Evolutionary conservation across 169 alveolate species (phyloP), one percentile per base, ranked within the genome.

Genomic region (Theileria orientalis): DNA sequence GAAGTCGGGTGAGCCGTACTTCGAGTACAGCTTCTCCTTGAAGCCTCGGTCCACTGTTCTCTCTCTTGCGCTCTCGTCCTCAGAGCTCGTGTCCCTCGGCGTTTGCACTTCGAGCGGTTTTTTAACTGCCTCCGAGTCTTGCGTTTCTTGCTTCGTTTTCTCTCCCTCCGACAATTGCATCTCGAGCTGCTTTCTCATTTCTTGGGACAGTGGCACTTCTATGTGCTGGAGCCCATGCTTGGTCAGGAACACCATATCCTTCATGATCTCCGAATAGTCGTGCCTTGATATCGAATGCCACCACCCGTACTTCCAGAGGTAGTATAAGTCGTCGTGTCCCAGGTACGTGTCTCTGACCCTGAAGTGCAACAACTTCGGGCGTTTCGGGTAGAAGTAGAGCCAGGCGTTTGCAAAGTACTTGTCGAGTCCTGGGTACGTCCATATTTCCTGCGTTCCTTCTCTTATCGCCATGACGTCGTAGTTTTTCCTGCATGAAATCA

Each of bases 341-440:
- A 40, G 42, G 21, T n/a, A n/a, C 16, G 46, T 25, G 7, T 56
- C 66, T 25, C 37, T 56, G 2, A 56, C 33, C 42, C 66, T 56
- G 2, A 56, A 56, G 32, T 56, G 66, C 19, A 56, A 32, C 32
- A 56, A 32, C 21, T 2, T 1, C 21, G 66, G 40, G 14, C 1
- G n/a, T 0, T 37, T 32, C 1, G 14, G 25, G 37, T 1, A 1
- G 37, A 56, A 3, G 21, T 56, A 56, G 21, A 56, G 32, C 66
- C 66, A 56, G 32, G 44, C 41, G 37, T 37, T 29, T 29, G 37
- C 37, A 5, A 56, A 32, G 32, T 1, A 1, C 6, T 23, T 30
- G 3, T 56, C 66, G 21, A 56, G 66, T 19, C 66, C 66, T 56
- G 19, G 37, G 37, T 56, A 56, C 19, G 14, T 29, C 66, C 66